Base-by-base conservation (phyloP, 306 rosid genomes). In the Urtica urens region DNA sequence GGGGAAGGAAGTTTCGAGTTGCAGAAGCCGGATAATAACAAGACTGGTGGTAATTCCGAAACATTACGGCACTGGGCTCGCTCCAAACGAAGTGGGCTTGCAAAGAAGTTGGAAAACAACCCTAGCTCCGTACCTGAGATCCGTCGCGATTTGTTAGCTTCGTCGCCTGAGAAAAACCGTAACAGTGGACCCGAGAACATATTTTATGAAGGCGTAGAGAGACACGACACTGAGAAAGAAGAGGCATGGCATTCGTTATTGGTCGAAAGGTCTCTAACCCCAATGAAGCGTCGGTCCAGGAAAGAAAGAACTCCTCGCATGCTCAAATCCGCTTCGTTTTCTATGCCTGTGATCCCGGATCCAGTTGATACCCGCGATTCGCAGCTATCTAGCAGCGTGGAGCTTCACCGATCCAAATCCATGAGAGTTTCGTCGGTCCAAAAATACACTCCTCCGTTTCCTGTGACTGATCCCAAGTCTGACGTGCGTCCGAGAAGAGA, bases 81-180 rank as follows among this genome's bases (percentile, higher is more conserved):
- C 66, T 77, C 77, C 39, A 77, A 77, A 59, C 44, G 83, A 65
- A 72, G 72, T 16, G 64, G 66, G 11, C 54, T 64, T 38, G 71
- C 58, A 18, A 68, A 73, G 57, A 73, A 72, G 65, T 45, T 74
- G 48, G 57, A 16, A 28, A 56, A 44, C 35, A 72, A 59, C 43
- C 64, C 31, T n/a, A n/a, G 21, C 42, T 55, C 19, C 54, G 56
- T 41, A 23, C 25, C 75, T 49, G 55, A 2, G 47, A 61, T 53
- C 23, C 28, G 15, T 64, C 68, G 16, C 53, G 44, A 14, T 25
- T 41, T 31, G 33, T 33, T 40, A 43, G 62, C 50, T 50, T 77
- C 65, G 17, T 61, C 76, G 39, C 59, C 73, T 16, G 75, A 65
- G 62, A 57, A n/a, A 57, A 21, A 68, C 57, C 45, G 65, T n/a